A percentile compares a stretch with the other conserved stretches of the same genome.
These are phyloP conservation scores for Pilaira anomala DNA, from an alignment of 192 early-diverging fungal genomes.

Conservation along the genomic window DNA sequence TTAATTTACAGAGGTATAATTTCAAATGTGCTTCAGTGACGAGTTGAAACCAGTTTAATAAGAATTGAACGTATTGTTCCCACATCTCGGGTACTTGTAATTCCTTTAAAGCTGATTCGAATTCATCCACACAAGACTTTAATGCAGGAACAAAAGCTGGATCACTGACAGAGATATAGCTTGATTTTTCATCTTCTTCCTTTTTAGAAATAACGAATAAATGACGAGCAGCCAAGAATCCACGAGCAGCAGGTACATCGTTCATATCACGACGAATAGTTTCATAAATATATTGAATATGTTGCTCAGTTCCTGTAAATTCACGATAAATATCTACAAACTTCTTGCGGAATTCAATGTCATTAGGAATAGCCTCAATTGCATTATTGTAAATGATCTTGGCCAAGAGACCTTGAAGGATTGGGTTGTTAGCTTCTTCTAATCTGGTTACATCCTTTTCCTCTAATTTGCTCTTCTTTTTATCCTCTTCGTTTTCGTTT, in stretches of 20 bases:
- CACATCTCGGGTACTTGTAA: conserved; percentile 52
- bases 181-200: neutral
- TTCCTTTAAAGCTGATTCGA: conserved; percentile 41
- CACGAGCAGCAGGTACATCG: conserved; percentile 49
- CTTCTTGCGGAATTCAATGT: conserved; percentile 70
- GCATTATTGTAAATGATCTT: conserved; percentile 78
- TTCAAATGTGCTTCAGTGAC: conserved; percentile 57
- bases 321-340: conserved; percentile 63
- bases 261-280: conserved; percentile 58
- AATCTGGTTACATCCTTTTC: conserved; percentile 48
- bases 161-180: conserved; percentile 27
- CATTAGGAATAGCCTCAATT: conserved; percentile 65
- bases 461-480: conserved; percentile 32
- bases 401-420: conserved; percentile 72
- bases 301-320: conserved; percentile 50
- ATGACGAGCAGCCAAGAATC: conserved; percentile 53
- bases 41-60: conserved; percentile 42
- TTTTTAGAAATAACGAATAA: conserved; percentile 40
- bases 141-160: conserved; percentile 32
- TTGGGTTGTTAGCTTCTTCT: conserved; percentile 57
- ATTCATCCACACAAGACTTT: conserved; percentile 47
- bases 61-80: conserved; percentile 60
- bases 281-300: conserved; percentile 46
- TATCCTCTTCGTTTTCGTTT: conserved; percentile 36
- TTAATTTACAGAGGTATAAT: conserved; percentile 57